phyloP scores from a whole-genome alignment of 306 rosid species.

The Corylus americana region DNA sequence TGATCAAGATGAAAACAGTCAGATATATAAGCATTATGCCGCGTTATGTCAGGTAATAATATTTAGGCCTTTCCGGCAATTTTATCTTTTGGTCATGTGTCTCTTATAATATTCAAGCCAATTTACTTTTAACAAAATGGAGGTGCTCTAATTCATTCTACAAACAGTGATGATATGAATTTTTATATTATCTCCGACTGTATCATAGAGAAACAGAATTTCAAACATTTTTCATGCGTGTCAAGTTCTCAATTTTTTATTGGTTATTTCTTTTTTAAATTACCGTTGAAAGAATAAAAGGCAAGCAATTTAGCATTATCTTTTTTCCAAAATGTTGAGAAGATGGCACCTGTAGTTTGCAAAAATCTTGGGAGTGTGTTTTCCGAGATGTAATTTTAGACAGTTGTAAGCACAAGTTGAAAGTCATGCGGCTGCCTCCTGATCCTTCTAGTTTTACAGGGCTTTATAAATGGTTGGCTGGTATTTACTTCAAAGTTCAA shows the following conservation, averaged over 20 bases:
- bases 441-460: background rate
- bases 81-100: background rate
- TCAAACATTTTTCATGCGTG: background rate
- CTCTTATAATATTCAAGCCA: background rate
- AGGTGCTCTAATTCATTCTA: background rate
- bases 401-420: background rate
- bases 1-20: constrained; percentile 85
- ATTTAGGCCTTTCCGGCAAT: background rate
- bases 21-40: constrained; percentile 86
- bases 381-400: background rate
- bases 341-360: background rate
- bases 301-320: background rate
- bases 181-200: background rate
- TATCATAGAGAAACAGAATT: no score
- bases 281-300: background rate
- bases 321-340: constrained; percentile 3
- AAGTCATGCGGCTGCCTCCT: background rate
- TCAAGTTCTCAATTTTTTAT: background rate
- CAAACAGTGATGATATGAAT: background rate
- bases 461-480: background rate
- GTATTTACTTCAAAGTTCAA: background rate
- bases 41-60: constrained; percentile 70
- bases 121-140: background rate
- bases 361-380: background rate
- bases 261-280: background rate